A percentile compares a stretch with the other conserved stretches of the same genome.
phyloP scores from a whole-genome alignment of 495 filamentous ascomycete species.

The Penicillium waksmanii region DNA sequence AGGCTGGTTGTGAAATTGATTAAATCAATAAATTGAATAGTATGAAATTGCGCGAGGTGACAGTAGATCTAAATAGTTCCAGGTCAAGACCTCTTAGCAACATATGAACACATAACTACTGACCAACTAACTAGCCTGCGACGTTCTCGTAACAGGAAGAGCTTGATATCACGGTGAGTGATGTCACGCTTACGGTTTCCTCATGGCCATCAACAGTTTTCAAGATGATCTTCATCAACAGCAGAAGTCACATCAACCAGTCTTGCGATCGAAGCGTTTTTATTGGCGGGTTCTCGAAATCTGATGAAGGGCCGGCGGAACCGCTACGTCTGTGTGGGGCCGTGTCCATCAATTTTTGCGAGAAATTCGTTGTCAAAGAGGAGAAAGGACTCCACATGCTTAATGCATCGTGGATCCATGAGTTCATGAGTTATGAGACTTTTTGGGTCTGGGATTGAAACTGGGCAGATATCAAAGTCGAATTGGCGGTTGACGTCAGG shows the following conservation, averaged over 20 bases:
- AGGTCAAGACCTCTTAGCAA: background rate
- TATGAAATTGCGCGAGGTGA: background rate
- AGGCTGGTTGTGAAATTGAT: constrained; percentile 2
- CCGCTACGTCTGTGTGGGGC: constrained; percentile 6
- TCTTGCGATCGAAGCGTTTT: constrained; percentile 8
- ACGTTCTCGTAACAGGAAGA: constrained; percentile 3
- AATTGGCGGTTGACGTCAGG: background rate
- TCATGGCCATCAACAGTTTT: constrained; percentile 1
- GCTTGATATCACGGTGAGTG: constrained; percentile 20
- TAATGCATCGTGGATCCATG: constrained; percentile 20
- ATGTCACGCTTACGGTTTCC: constrained; percentile 44
- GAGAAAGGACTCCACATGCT: constrained; percentile 18
- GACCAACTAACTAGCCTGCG: constrained; percentile 24
- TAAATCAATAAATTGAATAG: background rate
- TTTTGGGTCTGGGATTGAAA: background rate
- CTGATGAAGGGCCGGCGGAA: constrained; percentile 24
- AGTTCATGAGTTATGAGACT: constrained; percentile 2
- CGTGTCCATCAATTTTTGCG: constrained; percentile 16
- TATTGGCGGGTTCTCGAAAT: constrained; percentile 27
- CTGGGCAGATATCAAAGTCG: constrained; percentile 14
- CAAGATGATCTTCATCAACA: constrained; percentile 12
- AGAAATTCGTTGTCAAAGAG: constrained; percentile 5
- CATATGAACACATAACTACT: constrained; percentile 27
- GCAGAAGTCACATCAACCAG: constrained; percentile 33
- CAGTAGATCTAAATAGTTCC: background rate